Evolutionary conservation across 2,329 filamentous ascomycete genomes (phyloP), one percentile per base, ranked within the genome.

Genomic region (Aspergillus sp.): DNA sequence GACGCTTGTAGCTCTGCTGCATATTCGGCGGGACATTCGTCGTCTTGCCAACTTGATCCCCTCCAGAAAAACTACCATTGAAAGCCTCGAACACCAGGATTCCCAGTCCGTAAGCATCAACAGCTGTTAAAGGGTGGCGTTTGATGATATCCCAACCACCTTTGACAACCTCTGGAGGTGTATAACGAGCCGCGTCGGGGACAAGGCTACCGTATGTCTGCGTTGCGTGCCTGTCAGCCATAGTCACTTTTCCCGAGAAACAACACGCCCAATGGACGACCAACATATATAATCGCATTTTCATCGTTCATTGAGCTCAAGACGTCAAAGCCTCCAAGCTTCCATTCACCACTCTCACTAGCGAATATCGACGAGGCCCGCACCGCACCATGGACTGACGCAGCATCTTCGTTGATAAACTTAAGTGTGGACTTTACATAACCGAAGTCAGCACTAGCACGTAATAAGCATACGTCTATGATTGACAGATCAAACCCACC

Each of bases 281-380:
- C 52, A 52, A 88, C 84, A 63, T 94, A 96, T 61, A 98, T 90
- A 42, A 94, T 76, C 7, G 90, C 88, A 57, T 97, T 88, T 51
- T 97, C 90, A 48, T 97, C 93, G 60, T 96, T 97, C 71, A 97
- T 83, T 34, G 86, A 96, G 69, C 90, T 97, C 49, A 97, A 68
- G 4, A 95, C 79, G 56, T 98, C 93, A 57, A 98, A 94, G 0
- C 93, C 93, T 19, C 86, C 90, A 2, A 98, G 73, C 62, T 94
- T 97, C 93, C 93, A 98, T 70, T 98, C 93, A 48, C 93, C 93
- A 61, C 93, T 96, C 63, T 97, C 91, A 50, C 88, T 89, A 3
- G 88, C 93, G 67, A 90, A 98, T 53, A 98, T 77, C 0, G 91
- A 95, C 0, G 86, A 86, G 19, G 87, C 85, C 52, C 87, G 83